A percentile compares a stretch with the other conserved stretches of the same genome.
Conservation (phyloP, 2,329 filamentous ascomycete genomes). For the Pyricularia pennisetigena region DNA sequence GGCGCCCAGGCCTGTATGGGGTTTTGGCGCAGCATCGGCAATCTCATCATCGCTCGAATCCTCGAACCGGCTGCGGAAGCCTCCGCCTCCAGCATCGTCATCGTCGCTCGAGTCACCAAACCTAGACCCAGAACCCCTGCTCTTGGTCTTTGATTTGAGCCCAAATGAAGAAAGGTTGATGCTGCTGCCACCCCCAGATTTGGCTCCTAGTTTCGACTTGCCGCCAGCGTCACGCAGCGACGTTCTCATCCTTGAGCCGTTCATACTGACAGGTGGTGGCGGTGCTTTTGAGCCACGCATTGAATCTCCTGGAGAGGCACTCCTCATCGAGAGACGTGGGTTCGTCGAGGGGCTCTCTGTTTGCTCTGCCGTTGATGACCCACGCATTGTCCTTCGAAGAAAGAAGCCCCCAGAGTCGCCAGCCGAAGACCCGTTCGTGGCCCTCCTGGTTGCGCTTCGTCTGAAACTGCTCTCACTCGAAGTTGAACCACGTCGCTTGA, state of each 20-base stretch:
- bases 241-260: conserved; percentile 7
- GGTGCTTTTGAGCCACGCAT: conserved; percentile 27
- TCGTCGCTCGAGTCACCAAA: conserved; percentile 58
- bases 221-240: conserved; percentile 1
- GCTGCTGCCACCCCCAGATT: conserved; percentile 9
- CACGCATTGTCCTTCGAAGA: conserved; percentile 69
- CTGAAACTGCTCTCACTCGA: conserved; percentile 78
- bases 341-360: conserved; percentile 2
- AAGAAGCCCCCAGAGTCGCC: conserved; percentile 33
- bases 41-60: conserved; percentile 63
- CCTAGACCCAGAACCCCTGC: conserved; percentile 34
- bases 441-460: conserved; percentile 26
- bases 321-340: conserved; percentile 55
- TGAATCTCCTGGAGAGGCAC: conserved; percentile 56
- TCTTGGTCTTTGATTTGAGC: conserved; percentile 15
- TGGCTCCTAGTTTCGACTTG: conserved; percentile 8
- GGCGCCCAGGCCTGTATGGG: conserved; percentile 17
- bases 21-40: conserved; percentile 12
- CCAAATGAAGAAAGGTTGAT: conserved; percentile 32
- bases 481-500: conserved; percentile 48
- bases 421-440: background rate
- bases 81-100: conserved; percentile 24
- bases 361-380: conserved; percentile 17
- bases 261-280: conserved; percentile 6
- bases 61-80: conserved; percentile 51